Conservation (phyloP, 805 yeast species). For the Millerozyma acaciae region DNA sequence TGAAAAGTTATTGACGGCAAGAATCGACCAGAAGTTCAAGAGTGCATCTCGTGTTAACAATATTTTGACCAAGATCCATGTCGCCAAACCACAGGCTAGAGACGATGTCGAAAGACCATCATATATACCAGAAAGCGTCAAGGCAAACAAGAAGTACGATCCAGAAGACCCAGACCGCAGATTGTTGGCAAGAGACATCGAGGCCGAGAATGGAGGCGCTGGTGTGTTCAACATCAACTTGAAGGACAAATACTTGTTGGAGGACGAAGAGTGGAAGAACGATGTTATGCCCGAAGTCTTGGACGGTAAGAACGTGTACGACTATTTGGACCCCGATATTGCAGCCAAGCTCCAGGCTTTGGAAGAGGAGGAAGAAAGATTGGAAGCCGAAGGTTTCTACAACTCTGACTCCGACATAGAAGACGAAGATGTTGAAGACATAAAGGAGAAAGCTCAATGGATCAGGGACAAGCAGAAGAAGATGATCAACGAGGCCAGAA, state of each 20-base stretch:
- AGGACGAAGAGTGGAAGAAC: conserved; percentile 96
- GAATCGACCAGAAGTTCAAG: conserved; percentile 95
- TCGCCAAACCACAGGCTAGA: conserved; percentile 83
- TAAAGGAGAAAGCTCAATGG: conserved; percentile 89
- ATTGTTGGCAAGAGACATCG: conserved; percentile 80
- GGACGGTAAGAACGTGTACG: conserved; percentile 95
- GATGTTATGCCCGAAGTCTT: conserved; percentile 96
- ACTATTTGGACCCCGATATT: conserved; percentile 94
- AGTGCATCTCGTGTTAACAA: conserved; percentile 84
- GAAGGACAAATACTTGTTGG: conserved; percentile 87
- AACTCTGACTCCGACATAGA: conserved; percentile 62
- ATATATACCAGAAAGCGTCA: conserved; percentile 74
- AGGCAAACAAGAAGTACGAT: conserved; percentile 62
- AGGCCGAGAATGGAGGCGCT: conserved; percentile 96
- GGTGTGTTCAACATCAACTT: conserved; percentile 95
- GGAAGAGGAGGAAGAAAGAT: conserved; percentile 94
- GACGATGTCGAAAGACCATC: conserved; percentile 82
- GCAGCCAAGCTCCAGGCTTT: conserved; percentile 88
- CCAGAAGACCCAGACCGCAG: conserved; percentile 78
- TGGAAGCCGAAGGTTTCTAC: conserved; percentile 93
- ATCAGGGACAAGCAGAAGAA: conserved; percentile 91
- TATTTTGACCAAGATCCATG: conserved; percentile 93
- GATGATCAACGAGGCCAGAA: conserved; percentile 86
- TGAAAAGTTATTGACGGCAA: conserved; percentile 89
- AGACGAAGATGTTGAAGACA: conserved; percentile 64